Evolutionary conservation across 2,329 filamentous ascomycete genomes (phyloP), one percentile per base, ranked within the genome.

Genomic region (Trichoderma lentiforme): DNA sequence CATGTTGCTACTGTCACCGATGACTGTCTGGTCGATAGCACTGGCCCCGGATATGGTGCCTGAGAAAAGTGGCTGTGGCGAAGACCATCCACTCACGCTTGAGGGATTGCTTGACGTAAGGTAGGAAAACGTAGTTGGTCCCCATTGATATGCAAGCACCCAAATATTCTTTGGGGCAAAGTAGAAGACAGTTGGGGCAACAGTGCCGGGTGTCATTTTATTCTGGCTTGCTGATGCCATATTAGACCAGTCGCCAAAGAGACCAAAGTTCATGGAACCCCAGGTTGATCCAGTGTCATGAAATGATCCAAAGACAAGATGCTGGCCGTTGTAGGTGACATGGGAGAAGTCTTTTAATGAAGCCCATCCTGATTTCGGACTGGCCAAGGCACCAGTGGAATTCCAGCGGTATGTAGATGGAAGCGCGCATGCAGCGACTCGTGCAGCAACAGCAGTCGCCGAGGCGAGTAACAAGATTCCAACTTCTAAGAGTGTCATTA

Each of bases 71-170:
- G 66, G 56, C 56, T 61, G 66, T 14, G 53, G 51, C 4, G 66
- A 69, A 4, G 66, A 69, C 66, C 66, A 69, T 36, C 66, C 56
- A 30, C 12, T 69, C 28, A 43, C 56, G 28, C 28, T 69, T 1
- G 66, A 60, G 36, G 56, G 66, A 34, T 61, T 36, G 36, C 6
- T 60, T 26, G 56, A 32, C 5, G 66, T 51, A 3, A 58, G 3
- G 3, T 69, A 69, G n/a, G 66, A 69, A 21, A 69, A 69, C 3
- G 66, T 47, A 14, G 66, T 60, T 14, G 66, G 36, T 5, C 66
- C 66, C 66, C 66, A 61, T 69, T 69, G 66, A 51, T 69, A 51
- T 1, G 56, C 66, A 47, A 69, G 36, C 3, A 69, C 56, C 66
- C 56, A 69, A 14, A 61, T 26, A 18, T 34, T 69, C 12, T 51